These are phyloP conservation scores for Stagonosporopsis tanaceti DNA, from an alignment of 2,329 filamentous ascomycete genomes.

Conservation along the genomic window DNA sequence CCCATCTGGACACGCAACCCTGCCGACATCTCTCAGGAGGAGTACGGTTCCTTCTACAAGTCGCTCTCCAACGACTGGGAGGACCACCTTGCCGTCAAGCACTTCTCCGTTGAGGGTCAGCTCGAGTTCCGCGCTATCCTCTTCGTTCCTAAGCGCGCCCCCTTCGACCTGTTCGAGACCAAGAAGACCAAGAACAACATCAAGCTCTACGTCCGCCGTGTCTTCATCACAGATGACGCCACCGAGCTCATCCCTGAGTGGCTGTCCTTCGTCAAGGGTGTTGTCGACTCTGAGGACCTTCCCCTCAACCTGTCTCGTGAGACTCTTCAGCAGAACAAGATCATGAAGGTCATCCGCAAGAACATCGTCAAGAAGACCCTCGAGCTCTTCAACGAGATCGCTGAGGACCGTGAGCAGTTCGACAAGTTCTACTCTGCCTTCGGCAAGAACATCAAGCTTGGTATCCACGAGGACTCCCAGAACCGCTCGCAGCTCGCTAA, in stretches of 20 bases:
- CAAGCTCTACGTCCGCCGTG: constrained; percentile 99
- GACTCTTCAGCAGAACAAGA: constrained; percentile 99
- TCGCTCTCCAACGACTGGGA: constrained; percentile 99
- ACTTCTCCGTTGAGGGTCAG: constrained; percentile 99
- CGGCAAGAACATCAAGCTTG: constrained; percentile 99
- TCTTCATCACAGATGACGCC: constrained; percentile 99
- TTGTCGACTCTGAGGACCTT: constrained; percentile 99
- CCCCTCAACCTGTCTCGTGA: constrained; percentile 99
- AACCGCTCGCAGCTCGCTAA: constrained; percentile 93
- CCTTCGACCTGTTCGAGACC: constrained; percentile 99
- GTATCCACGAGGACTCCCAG: constrained; percentile 99
- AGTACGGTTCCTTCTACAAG: constrained; percentile 99
- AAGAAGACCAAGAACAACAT: constrained; percentile 99
- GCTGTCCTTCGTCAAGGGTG: constrained; percentile 99
- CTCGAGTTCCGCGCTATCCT: constrained; percentile 99
- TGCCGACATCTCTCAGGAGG: constrained; percentile 90
- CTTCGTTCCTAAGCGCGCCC: constrained; percentile 99
- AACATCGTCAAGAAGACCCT: constrained; percentile 99
- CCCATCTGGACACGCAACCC: constrained; percentile 99
- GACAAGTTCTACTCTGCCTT: constrained; percentile 99
- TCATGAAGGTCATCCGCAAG: constrained; percentile 99
- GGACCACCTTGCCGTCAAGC: constrained; percentile 99
- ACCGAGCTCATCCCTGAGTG: constrained; percentile 99
- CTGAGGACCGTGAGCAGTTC: constrained; percentile 99
- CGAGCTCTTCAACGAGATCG: constrained; percentile 98